phyloP scores from a whole-genome alignment of 495 filamentous ascomycete species.

The Chaetomium tenue region DNA sequence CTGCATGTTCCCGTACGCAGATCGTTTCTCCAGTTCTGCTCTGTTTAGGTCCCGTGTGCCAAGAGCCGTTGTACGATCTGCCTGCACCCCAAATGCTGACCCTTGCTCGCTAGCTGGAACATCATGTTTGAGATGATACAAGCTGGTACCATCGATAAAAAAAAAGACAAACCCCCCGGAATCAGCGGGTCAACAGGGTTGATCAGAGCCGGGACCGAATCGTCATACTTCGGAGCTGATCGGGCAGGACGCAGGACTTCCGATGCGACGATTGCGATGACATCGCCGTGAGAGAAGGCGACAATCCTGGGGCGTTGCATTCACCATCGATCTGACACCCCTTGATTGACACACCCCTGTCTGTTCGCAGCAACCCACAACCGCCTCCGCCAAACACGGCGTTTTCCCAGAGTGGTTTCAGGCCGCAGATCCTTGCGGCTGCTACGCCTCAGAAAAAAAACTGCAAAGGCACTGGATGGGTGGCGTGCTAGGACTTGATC shows the following conservation, averaged over 20 bases:
- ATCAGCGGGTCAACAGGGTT: no score
- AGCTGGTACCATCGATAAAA: background rate
- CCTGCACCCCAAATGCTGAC: background rate
- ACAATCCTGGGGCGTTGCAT: background rate
- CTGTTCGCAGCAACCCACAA: background rate
- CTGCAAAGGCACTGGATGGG: background rate
- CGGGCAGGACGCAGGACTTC: no score
- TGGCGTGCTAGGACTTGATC: no score
- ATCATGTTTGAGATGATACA: background rate
- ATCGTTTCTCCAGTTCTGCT: background rate
- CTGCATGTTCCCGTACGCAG: no score
- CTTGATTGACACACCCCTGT: background rate
- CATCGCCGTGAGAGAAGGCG: background rate
- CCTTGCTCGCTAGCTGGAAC: background rate
- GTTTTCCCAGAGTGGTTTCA: constrained; percentile 36
- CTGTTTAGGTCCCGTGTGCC: background rate
- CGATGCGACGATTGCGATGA: no score
- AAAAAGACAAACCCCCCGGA: background rate
- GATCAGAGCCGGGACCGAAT: no score
- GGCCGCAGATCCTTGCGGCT: constrained; percentile 38
- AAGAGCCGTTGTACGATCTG: background rate
- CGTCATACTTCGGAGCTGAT: no score
- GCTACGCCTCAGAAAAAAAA: constrained; percentile 28
- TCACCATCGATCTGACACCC: background rate
- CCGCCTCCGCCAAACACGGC: constrained; percentile 10